Base-by-base conservation (phyloP, 2,329 filamentous ascomycete genomes). In the Bipolaris bicolor region DNA sequence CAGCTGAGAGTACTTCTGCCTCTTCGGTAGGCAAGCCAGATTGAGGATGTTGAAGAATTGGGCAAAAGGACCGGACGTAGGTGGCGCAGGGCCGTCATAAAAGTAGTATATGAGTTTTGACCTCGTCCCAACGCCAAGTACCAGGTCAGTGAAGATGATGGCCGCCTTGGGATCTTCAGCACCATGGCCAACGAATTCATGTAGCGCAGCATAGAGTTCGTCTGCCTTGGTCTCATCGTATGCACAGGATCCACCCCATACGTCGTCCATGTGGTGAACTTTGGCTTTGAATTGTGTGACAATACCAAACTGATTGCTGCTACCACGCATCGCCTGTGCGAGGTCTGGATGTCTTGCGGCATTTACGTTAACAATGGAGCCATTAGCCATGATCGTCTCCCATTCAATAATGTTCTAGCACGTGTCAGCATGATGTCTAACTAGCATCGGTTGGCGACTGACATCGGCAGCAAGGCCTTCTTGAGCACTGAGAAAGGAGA, bases 241-340 rank as follows among this genome's bases (percentile, higher is more conserved):
- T n/a, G 73, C 49, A 3, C 76, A 70, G 5, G 63, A 63, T 2
- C 78, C 77, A 13, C 77, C 78, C 75, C 76, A 80, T 18, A 79
- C 70, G 46, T 76, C 53, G 22, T 66, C 73, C 46, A 69, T 65
- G 7, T 60, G 62, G 45, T 66, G 63, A 15, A 58, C 53, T 26
- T 67, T 66, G 51, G 65, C 50, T 11, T 63, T 69, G 48, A 64
- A 70, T 34, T 65, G 60, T 2, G 68, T 70, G 13, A 71, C 66
- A 16, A 70, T 66, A 66, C 75, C 68, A 36, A 70, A 70, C 16
- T 65, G 63, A 20, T 61, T 61, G 13, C 67, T 64, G 29, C 62
- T 64, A 18, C 72, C 72, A 34, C 69, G 61, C 60, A 76, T 68
- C 4, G 72, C 73, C 56, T 64, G 72, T 47, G 70, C 73, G n/a